phyloP scores from a whole-genome alignment of 2,329 filamentous ascomycete genomes.

The Penicillium sp. region DNA sequence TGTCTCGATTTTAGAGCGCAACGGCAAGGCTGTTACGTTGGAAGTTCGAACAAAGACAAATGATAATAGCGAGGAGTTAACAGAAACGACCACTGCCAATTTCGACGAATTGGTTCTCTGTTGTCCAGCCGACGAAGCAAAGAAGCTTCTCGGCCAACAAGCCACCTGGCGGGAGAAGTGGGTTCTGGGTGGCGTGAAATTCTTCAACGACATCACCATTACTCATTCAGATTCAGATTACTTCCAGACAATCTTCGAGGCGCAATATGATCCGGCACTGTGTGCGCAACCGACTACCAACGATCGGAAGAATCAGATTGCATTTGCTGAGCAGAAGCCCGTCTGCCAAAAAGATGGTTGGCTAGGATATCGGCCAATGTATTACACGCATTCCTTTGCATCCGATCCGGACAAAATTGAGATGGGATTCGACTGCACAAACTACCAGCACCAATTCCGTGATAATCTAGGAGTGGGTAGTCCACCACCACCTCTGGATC shows the following conservation, averaged over 20 bases:
- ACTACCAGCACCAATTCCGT: constrained; percentile 72
- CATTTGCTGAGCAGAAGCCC: constrained; percentile 47
- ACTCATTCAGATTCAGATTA: constrained; percentile 60
- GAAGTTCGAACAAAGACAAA: constrained; percentile 17
- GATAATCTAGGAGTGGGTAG: constrained; percentile 30
- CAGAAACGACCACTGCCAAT: constrained; percentile 41
- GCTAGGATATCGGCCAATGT: constrained; percentile 57
- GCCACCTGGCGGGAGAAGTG: constrained; percentile 62
- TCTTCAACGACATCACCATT: constrained; percentile 62
- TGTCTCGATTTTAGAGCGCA: constrained; percentile 47
- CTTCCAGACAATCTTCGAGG: constrained; percentile 60
- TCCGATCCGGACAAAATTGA: constrained; percentile 56
- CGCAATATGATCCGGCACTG: constrained; percentile 51
- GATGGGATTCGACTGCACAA: constrained; percentile 71
- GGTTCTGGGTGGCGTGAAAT: constrained; percentile 69
- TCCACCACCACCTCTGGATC: constrained; percentile 46
- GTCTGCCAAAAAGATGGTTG: constrained; percentile 36
- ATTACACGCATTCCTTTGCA: constrained; percentile 59
- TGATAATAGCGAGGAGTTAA: neutral
- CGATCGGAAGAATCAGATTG: constrained; percentile 47
- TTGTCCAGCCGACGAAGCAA: constrained; percentile 55
- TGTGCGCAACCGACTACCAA: constrained; percentile 48
- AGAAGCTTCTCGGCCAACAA: constrained; percentile 52
- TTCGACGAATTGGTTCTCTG: constrained; percentile 63
- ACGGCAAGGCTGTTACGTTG: constrained; percentile 53